Evolutionary conservation across 306 rosid species (phyloP).

Genomic region (Lathyrus aphaca): DNA sequence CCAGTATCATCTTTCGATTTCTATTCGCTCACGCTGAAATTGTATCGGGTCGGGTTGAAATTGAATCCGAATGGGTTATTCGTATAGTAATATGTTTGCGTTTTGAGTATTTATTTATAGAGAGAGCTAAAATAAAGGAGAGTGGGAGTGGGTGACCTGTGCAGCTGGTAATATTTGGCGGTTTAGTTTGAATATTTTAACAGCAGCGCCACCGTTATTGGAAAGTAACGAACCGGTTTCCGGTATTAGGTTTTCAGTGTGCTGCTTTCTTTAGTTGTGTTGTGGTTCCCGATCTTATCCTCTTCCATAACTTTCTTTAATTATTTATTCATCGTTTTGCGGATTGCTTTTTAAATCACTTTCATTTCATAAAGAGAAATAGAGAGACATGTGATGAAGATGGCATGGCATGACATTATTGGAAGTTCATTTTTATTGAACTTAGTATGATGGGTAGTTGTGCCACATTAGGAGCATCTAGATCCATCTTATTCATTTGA

Average conservation of each 20-base stretch:
- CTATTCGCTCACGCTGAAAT: too few relatives aligned
- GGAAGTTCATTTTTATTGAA: not conserved
- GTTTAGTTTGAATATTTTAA: not conserved
- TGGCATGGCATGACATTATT: not conserved
- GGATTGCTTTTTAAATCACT: not conserved
- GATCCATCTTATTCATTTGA: too few relatives aligned
- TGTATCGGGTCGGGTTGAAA: not conserved
- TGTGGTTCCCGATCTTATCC: conserved; percentile 36
- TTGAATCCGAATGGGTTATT: too few relatives aligned
- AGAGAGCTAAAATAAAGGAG: not conserved
- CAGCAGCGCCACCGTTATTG: not conserved
- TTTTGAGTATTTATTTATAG: not conserved
- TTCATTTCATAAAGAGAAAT: not conserved
- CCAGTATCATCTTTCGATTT: conserved; percentile 57
- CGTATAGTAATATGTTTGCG: not conserved
- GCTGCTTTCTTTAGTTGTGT: not conserved
- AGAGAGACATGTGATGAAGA: not conserved
- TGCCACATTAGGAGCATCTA: not conserved
- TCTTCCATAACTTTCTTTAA: not conserved
- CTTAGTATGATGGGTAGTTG: not conserved
- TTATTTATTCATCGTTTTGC: not conserved
- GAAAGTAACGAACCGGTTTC: not conserved
- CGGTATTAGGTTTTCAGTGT: conserved; percentile 30
- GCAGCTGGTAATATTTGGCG: not conserved
- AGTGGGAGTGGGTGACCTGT: not conserved